These are phyloP conservation scores for Rhynchospora breviuscula DNA, from an alignment of 176 grass and related monocot species.

Conservation along the genomic window DNA sequence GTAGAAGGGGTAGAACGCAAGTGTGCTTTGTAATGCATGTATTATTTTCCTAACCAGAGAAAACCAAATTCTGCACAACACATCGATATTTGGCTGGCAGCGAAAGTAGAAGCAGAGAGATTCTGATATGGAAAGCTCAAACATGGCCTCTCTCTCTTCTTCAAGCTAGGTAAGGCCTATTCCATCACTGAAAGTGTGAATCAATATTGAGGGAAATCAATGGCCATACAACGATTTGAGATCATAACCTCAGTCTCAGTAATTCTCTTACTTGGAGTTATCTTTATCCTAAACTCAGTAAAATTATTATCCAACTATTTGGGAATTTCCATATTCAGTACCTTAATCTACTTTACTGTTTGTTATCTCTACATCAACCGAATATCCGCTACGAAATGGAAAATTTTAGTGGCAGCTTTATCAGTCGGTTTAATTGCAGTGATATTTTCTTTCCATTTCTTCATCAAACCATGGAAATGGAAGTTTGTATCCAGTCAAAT, in stretches of 20 bases:
- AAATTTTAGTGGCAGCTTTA: background rate
- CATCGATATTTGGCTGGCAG: too few relatives aligned
- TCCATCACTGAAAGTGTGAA: too few relatives aligned
- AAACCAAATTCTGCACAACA: too few relatives aligned
- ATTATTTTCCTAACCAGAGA: too few relatives aligned
- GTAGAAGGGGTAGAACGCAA: too few relatives aligned
- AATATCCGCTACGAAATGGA: background rate
- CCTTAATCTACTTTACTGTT: background rate
- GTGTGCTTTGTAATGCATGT: too few relatives aligned
- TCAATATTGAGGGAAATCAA: too few relatives aligned
- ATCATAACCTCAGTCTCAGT: background rate
- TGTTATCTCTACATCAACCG: constrained; percentile 8
- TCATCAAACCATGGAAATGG: background rate
- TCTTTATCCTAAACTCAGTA: background rate
- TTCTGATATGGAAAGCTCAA: too few relatives aligned
- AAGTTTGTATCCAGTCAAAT: background rate
- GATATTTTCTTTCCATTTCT: background rate
- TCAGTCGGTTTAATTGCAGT: background rate
- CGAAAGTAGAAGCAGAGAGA: too few relatives aligned
- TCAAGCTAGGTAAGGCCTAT: too few relatives aligned
- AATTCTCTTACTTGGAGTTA: background rate
- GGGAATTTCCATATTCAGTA: background rate
- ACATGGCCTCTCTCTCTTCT: too few relatives aligned
- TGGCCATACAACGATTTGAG: too few relatives aligned
- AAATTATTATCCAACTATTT: background rate